Conservation (phyloP, 768 basidiomycete species). For the Thelephora aurantiotincta region DNA sequence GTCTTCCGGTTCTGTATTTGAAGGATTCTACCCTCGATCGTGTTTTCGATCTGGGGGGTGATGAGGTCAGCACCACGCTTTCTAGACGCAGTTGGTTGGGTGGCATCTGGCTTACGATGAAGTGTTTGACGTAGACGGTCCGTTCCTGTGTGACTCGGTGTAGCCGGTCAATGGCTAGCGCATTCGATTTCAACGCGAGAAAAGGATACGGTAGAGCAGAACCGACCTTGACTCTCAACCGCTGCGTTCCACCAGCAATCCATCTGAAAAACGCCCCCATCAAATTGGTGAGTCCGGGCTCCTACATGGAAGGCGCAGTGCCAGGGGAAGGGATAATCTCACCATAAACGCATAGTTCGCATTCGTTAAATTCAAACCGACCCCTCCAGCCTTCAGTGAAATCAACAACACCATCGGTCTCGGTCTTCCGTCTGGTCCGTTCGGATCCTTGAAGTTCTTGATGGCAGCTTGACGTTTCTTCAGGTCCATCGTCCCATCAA, state of each 20-base stretch:
- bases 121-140: conserved; percentile 74
- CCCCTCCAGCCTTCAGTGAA: conserved; percentile 84
- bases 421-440: conserved; percentile 14
- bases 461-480: conserved; percentile 68
- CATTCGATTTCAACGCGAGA: neutral
- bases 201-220: neutral
- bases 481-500: conserved; percentile 88
- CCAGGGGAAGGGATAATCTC: conserved; percentile 7
- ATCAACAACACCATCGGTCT: conserved; percentile 38
- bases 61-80: too few relatives aligned
- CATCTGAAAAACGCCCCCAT: conserved; percentile 36
- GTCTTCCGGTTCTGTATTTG: conserved; percentile 80
- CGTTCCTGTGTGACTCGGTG: conserved; percentile 77
- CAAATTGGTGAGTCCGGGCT: neutral
- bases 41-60: conserved; percentile 40
- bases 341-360: conserved; percentile 87
- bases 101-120: conserved; percentile 53
- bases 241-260: conserved; percentile 91
- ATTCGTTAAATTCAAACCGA: conserved; percentile 72
- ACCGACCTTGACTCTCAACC: conserved; percentile 60
- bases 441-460: conserved; percentile 68
- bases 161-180: conserved; percentile 67
- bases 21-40: conserved; percentile 69
- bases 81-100: neutral
- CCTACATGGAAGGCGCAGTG: neutral